phyloP scores from a whole-genome alignment of 805 yeast genomes.

The Schwanniomyces pseudopolymorphus region DNA sequence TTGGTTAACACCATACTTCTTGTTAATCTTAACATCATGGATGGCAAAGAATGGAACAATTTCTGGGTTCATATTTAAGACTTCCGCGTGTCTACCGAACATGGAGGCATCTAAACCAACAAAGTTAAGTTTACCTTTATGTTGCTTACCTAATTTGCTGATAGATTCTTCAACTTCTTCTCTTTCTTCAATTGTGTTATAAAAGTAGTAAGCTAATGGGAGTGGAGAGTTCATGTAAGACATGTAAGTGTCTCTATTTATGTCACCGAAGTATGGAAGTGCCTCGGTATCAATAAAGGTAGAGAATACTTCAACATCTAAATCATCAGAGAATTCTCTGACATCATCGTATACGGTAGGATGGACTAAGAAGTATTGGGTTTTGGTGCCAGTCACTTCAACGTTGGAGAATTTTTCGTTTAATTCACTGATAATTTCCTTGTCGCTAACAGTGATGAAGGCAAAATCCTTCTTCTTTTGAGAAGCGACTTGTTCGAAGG shows the following conservation, averaged over 20 bases:
- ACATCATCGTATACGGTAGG: constrained; percentile 43
- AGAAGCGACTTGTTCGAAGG: constrained; percentile 65
- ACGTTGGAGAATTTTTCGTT: constrained; percentile 28
- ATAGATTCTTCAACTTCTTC: constrained; percentile 52
- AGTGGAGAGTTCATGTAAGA: constrained; percentile 66
- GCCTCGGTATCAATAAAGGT: constrained; percentile 60
- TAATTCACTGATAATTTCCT: constrained; percentile 38
- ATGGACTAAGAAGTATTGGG: constrained; percentile 46
- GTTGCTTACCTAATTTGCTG: constrained; percentile 64
- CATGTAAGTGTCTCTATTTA: constrained; percentile 75
- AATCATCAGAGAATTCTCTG: constrained; percentile 43
- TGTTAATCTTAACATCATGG: constrained; percentile 66
- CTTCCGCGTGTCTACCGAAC: constrained; percentile 84
- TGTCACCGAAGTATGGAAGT: constrained; percentile 85
- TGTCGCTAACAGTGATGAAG: constrained; percentile 49
- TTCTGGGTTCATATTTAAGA: constrained; percentile 77
- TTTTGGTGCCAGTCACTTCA: constrained; percentile 23
- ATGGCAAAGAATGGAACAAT: constrained; percentile 85
- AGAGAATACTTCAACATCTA: constrained; percentile 35
- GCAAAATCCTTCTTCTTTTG: constrained; percentile 59
- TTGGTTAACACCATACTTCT: constrained; percentile 79
- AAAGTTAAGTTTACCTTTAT: constrained; percentile 79
- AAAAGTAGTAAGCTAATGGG: constrained; percentile 90
- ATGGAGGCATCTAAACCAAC: constrained; percentile 82
- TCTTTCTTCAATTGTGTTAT: constrained; percentile 66